Conservation (phyloP, 2,329 filamentous ascomycete species). For the Ceratocystis albifundus region DNA sequence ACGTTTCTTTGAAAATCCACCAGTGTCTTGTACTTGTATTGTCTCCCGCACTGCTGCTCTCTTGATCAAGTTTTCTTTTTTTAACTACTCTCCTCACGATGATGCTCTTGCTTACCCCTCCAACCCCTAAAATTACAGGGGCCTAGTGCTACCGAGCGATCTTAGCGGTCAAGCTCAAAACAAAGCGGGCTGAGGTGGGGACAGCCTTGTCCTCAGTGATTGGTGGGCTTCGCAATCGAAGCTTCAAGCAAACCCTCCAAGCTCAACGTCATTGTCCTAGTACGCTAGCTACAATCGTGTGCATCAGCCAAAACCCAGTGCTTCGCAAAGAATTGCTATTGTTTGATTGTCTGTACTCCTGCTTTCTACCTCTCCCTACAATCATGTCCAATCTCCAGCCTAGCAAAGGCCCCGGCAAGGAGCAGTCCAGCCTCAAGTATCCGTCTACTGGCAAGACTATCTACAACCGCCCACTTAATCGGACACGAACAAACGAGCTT, state of each 20-base stretch:
- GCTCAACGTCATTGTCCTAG: neutral
- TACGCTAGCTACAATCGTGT: neutral
- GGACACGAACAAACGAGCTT: slow-evolving; percentile 74
- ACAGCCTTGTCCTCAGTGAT: slow-evolving; percentile 20
- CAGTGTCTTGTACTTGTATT: neutral
- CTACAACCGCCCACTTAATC: slow-evolving; percentile 90
- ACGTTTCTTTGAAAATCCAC: neutral
- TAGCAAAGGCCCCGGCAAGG: slow-evolving; percentile 37
- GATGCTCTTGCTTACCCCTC: neutral
- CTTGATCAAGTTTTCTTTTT: neutral
- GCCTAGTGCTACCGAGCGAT: neutral
- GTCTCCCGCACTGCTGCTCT: neutral
- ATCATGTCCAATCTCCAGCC: slow-evolving; percentile 43
- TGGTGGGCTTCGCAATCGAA: neutral
- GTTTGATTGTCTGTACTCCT: neutral
- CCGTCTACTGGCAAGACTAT: slow-evolving; percentile 94
- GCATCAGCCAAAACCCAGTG: neutral
- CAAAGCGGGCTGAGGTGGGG: slow-evolving; percentile 16
- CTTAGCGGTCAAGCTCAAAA: neutral
- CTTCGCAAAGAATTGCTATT: neutral
- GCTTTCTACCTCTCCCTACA: neutral
- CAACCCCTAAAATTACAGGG: neutral
- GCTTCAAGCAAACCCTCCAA: slow-evolving; percentile 7
- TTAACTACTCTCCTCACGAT: neutral
- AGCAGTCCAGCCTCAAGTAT: slow-evolving; percentile 60